Evolutionary conservation across 2,329 filamentous ascomycete genomes (phyloP).

Genomic region (Rhynchosporium agropyri): DNA sequence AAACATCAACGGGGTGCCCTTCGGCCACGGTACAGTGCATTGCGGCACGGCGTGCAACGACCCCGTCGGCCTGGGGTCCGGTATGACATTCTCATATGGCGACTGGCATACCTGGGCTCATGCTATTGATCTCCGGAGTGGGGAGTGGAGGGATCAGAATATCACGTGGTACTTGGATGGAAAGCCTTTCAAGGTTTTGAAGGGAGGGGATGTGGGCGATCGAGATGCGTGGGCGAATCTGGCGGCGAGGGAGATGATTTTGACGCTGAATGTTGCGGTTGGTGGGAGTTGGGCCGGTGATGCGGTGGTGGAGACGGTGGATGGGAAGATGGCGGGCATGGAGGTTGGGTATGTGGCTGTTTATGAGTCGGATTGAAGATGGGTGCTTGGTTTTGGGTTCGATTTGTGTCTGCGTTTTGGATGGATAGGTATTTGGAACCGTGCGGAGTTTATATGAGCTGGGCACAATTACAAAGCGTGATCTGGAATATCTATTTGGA

Average conservation of each 20-base stretch:
- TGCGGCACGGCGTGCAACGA: constrained; percentile 31
- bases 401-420: no score
- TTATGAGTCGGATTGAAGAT: constrained; percentile 23
- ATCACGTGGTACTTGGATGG: constrained; percentile 36
- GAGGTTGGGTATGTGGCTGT: constrained; percentile 35
- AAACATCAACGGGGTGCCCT: constrained; percentile 28
- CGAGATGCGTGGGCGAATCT: constrained; percentile 23
- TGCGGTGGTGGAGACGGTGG: constrained; percentile 23
- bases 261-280: constrained; percentile 34
- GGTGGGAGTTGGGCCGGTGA: constrained; percentile 29
- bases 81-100: constrained; percentile 26
- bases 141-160: constrained; percentile 32
- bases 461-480: no score
- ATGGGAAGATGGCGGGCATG: constrained; percentile 31
- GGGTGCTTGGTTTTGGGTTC: no score
- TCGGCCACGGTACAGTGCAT: constrained; percentile 31
- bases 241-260: constrained; percentile 24
- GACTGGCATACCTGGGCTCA: constrained; percentile 33
- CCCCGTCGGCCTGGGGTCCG: constrained; percentile 20
- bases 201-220: constrained; percentile 29
- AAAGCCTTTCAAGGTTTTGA: constrained; percentile 24
- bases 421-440: no score
- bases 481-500: no score
- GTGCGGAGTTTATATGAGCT: no score
- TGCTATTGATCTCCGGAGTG: constrained; percentile 29